Evolutionary conservation across 1,284 basidiomycete species (phyloP).

Genomic region (Phellopilus nigrolimitatus): DNA sequence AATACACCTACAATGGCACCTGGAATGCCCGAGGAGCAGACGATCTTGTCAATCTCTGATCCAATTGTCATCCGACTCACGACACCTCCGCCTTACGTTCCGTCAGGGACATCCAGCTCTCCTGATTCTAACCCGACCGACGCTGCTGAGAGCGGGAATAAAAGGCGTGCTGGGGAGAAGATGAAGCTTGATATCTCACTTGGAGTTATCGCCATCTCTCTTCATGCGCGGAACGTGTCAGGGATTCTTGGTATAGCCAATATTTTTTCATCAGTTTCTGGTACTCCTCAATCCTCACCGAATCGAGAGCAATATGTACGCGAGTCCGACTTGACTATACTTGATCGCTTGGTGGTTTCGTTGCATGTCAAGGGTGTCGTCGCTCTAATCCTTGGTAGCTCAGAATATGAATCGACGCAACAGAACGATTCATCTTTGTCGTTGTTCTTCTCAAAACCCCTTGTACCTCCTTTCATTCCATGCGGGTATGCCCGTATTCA

Average conservation of each 20-base stretch:
- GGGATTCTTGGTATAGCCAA: slow-evolving; percentile 40
- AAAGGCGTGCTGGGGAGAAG: background rate
- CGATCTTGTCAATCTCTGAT: slow-evolving; percentile 49
- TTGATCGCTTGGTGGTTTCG: slow-evolving; percentile 34
- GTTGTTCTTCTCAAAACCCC: slow-evolving; percentile 52
- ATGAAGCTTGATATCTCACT: slow-evolving; percentile 35
- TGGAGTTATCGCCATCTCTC: slow-evolving; percentile 48
- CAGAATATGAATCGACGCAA: background rate
- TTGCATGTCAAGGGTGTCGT: slow-evolving; percentile 46
- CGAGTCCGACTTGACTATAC: slow-evolving; percentile 23
- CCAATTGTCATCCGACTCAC: slow-evolving; percentile 51
- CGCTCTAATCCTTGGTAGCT: slow-evolving; percentile 36
- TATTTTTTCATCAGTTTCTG: slow-evolving; percentile 24
- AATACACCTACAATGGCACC: slow-evolving; percentile 12
- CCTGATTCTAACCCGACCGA: slow-evolving; percentile 9
- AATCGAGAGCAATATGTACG: background rate
- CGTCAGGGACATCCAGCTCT: slow-evolving; percentile 9
- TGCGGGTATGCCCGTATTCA: slow-evolving; percentile 53
- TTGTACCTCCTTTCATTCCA: slow-evolving; percentile 46
- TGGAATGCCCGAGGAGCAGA: background rate
- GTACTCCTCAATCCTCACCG: background rate
- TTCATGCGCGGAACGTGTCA: slow-evolving; percentile 51
- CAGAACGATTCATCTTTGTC: slow-evolving; percentile 24
- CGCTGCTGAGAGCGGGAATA: slow-evolving; percentile 21
- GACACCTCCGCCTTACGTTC: slow-evolving; percentile 30